phyloP scores from a whole-genome alignment of 768 basidiomycete species.

The Crepidotus variabilis region DNA sequence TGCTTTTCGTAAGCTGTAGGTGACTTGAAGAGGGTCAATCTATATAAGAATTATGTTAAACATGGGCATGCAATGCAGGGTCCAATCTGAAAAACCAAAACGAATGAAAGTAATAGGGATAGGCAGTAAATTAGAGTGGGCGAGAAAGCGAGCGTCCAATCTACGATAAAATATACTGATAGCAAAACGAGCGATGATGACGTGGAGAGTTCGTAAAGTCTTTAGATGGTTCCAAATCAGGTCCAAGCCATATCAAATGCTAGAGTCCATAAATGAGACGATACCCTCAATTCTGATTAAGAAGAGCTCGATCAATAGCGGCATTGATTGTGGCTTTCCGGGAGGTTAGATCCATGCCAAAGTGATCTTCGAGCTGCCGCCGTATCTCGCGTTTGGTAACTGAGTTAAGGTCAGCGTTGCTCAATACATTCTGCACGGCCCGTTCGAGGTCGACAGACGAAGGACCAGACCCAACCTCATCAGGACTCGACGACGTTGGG shows the following conservation, averaged over 20 bases:
- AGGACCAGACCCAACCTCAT: slow-evolving; percentile 38
- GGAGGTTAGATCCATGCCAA: slow-evolving; percentile 70
- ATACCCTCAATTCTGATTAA: slow-evolving; percentile 35
- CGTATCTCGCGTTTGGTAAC: slow-evolving; percentile 93
- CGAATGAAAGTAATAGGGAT: neutral
- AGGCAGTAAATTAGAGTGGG: neutral
- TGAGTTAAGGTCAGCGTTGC: slow-evolving; percentile 78
- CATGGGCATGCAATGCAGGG: neutral
- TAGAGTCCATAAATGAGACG: slow-evolving; percentile 8
- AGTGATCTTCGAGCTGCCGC: slow-evolving; percentile 75
- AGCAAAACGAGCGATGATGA: neutral
- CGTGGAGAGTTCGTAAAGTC: slow-evolving; percentile 3
- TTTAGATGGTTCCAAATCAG: slow-evolving; percentile 2
- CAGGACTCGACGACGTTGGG: slow-evolving; percentile 47
- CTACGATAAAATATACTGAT: neutral
- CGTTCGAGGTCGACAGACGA: slow-evolving; percentile 71
- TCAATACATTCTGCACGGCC: slow-evolving; percentile 70
- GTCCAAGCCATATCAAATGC: neutral
- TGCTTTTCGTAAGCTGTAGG: too few species aligned
- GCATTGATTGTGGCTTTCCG: slow-evolving; percentile 75
- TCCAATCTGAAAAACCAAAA: neutral
- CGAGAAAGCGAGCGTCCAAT: neutral
- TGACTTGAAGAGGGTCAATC: too few species aligned
- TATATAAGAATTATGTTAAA: neutral
- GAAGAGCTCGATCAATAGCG: slow-evolving; percentile 68